Evolutionary conservation across 139 green algal genomes (phyloP), one percentile per base, ranked within the genome.

Genomic region (Tetradesmus lagerheimii): DNA sequence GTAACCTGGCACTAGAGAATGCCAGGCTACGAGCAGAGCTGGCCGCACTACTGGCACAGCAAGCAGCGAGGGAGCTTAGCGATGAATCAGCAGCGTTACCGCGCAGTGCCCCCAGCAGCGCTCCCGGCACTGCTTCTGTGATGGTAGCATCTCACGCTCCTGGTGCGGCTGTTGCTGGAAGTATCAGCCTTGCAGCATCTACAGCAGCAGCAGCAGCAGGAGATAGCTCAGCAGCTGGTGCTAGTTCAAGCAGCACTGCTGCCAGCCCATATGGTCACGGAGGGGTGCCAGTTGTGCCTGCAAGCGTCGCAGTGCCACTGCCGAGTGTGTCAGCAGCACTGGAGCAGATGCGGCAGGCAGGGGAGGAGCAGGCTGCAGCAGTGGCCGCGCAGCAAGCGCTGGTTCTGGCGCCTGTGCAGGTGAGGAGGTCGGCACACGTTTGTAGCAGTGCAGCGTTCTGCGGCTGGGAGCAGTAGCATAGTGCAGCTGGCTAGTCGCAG

Each of bases 21-120:
- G 95, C 95, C 0, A 89, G 92, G 41, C 91, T 97, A 4, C 92
- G 94, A 0, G 91, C 94, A 0, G 95, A 97, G 75, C 91, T 97
- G 27, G 95, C 95, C 15, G 86, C 89, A 1, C 75, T 94, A 80
- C 76, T 94, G 1, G 92, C 92, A 3, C 74, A 85, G 1, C 50
- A 88, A 9, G 90, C 62, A 41, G 43, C 90, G 43, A 87, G 77
- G 12, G 91, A 93, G 86, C 82, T 95, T 2, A 45, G 29, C 0
- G 80, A 77, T 2, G 86, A 29, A 2, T 25, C n/a, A 53, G 77
- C 39, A 53, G 38, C 39, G 20, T 0, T 25, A 83, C 5, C 77
- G 35, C 4, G 71, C 71, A 23, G 71, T 39, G 75, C 2, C 1
- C 35, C 6, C 1, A 4, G 35, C 31, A 76, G 16, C 53, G 34